Evolutionary conservation across 1,139 yeast species (phyloP).

Genomic region (Hansenula sp.): DNA sequence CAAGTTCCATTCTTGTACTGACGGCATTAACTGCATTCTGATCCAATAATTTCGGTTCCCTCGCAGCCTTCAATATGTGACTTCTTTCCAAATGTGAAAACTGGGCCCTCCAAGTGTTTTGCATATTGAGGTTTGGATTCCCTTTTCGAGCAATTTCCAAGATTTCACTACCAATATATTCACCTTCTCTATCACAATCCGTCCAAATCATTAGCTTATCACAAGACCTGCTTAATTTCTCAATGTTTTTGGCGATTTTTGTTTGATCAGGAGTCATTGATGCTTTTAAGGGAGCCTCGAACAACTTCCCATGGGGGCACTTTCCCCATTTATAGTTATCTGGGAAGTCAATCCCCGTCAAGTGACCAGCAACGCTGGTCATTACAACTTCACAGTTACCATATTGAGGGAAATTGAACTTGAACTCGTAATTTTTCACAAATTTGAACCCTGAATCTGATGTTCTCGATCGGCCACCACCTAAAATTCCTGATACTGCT

Average conservation of each 20-base stretch:
- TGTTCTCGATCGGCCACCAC: constrained; percentile 60
- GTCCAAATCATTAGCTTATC: constrained; percentile 90
- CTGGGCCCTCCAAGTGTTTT: constrained; percentile 62
- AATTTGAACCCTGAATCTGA: constrained; percentile 55
- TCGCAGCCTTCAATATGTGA: constrained; percentile 76
- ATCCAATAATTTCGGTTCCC: constrained; percentile 60
- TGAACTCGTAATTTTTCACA: constrained; percentile 79
- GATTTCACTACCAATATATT: constrained; percentile 88
- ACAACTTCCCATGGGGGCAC: constrained; percentile 61
- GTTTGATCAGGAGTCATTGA: constrained; percentile 37
- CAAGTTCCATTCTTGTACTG: constrained; percentile 79
- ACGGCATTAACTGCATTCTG: constrained; percentile 79
- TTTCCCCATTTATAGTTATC: constrained; percentile 63
- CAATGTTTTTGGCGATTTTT: constrained; percentile 67
- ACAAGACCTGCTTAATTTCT: constrained; percentile 57
- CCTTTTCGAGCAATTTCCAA: constrained; percentile 59
- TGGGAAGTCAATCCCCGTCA: constrained; percentile 65
- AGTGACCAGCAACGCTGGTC: constrained; percentile 91
- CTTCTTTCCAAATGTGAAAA: constrained; percentile 82
- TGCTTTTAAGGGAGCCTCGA: constrained; percentile 61
- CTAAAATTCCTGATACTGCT: constrained; percentile 70
- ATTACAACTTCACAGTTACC: constrained; percentile 80
- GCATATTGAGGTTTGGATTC: constrained; percentile 44
- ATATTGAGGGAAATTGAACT: constrained; percentile 50
- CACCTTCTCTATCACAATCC: constrained; percentile 98